phyloP scores from a whole-genome alignment of 129 eudicot species.

The Deinandra increscens region DNA sequence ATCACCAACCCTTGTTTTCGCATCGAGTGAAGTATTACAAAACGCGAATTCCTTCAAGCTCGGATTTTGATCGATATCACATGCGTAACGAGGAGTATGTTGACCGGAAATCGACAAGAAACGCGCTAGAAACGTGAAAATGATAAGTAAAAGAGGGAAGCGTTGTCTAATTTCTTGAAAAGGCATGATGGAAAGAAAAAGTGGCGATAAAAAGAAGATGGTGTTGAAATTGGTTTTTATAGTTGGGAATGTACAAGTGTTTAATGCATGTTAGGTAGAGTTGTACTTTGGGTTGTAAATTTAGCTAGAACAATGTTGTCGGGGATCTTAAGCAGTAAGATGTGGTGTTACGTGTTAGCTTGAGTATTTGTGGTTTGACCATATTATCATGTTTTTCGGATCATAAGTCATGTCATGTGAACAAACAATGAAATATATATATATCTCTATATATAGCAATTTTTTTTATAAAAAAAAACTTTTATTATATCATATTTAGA shows the following conservation, averaged over 20 bases:
- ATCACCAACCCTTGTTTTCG: constrained; percentile 35
- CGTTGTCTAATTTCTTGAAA: constrained; percentile 4
- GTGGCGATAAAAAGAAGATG: neutral
- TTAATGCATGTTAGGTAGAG: constrained; percentile 1
- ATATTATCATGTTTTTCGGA: neutral
- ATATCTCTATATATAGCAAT: no score
- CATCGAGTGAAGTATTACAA: constrained; percentile 37
- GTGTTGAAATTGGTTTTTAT: neutral
- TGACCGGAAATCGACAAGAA: constrained; percentile 2
- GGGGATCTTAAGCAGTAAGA: constrained; percentile 12
- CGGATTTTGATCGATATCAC: constrained; percentile 31
- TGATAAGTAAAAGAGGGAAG: neutral
- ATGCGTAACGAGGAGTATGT: constrained; percentile 31
- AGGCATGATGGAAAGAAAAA: constrained; percentile 18
- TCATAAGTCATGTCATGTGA: neutral
- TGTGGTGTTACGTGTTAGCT: constrained; percentile 14
- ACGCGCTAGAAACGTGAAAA: neutral
- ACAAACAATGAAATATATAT: neutral
- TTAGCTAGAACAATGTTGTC: neutral
- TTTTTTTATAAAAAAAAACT: no score
- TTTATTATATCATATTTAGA: no score
- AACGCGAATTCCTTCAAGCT: constrained; percentile 23
- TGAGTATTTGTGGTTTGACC: constrained; percentile 4
- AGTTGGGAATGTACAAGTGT: neutral
- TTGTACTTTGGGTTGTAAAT: no score